Evolutionary conservation across 179 eudicot genomes (phyloP).

Genomic region (Spinacia oleracea): DNA sequence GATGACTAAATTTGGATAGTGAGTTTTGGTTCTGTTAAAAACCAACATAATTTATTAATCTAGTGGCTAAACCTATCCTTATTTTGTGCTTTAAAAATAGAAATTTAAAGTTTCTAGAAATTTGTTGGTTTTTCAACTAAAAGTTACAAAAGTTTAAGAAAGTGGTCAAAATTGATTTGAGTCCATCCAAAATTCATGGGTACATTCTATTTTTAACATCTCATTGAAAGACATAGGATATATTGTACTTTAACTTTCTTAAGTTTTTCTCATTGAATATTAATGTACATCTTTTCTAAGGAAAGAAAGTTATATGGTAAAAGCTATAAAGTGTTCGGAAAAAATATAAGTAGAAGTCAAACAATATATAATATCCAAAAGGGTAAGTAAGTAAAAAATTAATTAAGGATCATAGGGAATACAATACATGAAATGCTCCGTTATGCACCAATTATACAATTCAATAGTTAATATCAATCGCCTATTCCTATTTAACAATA

Average conservation of each 20-base stretch:
- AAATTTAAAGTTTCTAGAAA: background rate
- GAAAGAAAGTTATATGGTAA: no score
- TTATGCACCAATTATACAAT: no score
- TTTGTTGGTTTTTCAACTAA: background rate
- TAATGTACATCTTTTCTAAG: no score
- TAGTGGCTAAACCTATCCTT: slow-evolving; percentile 9
- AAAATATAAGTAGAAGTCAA: no score
- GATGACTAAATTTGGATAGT: slow-evolving; percentile 12
- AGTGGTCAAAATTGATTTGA: background rate
- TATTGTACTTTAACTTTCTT: background rate
- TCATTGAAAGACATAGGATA: background rate
- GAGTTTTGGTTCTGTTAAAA: background rate
- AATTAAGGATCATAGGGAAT: no score
- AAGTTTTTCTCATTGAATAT: no score
- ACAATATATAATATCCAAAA: no score
- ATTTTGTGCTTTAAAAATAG: slow-evolving; percentile 10
- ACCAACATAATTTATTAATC: background rate
- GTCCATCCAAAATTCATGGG: background rate
- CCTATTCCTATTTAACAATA: no score
- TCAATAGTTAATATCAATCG: no score
- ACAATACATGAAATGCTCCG: no score
- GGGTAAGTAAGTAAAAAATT: no score
- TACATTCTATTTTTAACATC: background rate
- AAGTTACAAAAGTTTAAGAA: background rate
- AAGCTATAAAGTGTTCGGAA: no score